phyloP scores from a whole-genome alignment of 2,329 filamentous ascomycete genomes.

The Pseudocercospora musae region DNA sequence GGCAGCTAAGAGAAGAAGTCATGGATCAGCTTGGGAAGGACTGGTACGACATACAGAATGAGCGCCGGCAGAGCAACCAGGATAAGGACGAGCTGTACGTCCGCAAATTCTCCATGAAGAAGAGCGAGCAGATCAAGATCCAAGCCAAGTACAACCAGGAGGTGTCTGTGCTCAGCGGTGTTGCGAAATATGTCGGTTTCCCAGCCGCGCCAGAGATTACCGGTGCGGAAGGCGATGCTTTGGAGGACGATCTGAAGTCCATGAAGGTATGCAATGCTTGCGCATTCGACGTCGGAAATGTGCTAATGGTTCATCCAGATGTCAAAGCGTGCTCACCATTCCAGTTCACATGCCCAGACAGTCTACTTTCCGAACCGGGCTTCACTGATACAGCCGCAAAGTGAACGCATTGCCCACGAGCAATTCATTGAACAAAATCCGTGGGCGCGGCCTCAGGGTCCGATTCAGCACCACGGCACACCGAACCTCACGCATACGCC shows the following conservation, averaged over 20 bases:
- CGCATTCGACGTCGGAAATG: not conserved
- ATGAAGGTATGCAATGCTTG: conserved; percentile 70
- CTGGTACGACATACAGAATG: conserved; percentile 89
- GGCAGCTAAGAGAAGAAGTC: conserved; percentile 76
- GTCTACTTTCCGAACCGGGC: conserved; percentile 25
- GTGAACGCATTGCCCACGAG: conserved; percentile 49
- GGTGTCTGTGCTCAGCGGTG: conserved; percentile 82
- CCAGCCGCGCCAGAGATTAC: conserved; percentile 86
- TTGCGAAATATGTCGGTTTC: conserved; percentile 94
- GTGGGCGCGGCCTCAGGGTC: conserved; percentile 87
- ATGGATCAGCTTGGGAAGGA: conserved; percentile 80
- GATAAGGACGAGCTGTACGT: conserved; percentile 78
- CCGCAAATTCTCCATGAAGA: conserved; percentile 73
- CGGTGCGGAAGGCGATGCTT: conserved; percentile 66
- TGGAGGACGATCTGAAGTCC: conserved; percentile 82
- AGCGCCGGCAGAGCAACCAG: conserved; percentile 74
- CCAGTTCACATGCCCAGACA: conserved; percentile 22
- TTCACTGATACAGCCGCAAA: conserved; percentile 22
- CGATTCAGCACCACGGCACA: conserved; percentile 52
- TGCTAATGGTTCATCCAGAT: conserved; percentile 23
- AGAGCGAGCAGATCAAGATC: conserved; percentile 74
- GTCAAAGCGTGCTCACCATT: conserved; percentile 24
- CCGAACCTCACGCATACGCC: conserved; percentile 34
- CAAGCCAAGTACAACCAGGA: conserved; percentile 93
- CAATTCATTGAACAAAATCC: conserved; percentile 86